These are phyloP conservation scores for Neurospora sp. DNA, from an alignment of 495 filamentous ascomycete species.

Conservation along the genomic window DNA sequence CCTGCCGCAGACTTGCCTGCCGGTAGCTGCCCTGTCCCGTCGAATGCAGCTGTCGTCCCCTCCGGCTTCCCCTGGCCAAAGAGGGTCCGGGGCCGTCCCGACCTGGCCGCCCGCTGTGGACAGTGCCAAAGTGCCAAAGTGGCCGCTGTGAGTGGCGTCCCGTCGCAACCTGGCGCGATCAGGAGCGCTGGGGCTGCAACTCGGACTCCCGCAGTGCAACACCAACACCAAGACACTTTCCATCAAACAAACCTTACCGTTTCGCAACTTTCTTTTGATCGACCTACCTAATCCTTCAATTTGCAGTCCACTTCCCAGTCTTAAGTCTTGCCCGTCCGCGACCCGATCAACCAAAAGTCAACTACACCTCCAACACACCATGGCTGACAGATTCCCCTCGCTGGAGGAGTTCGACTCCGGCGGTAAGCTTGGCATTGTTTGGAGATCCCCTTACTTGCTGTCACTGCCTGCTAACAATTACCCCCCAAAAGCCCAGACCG, in stretches of 20 bases:
- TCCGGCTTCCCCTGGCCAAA: not conserved
- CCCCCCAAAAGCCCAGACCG: conserved; percentile 32
- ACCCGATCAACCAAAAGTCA: not conserved
- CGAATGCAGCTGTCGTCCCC: not conserved
- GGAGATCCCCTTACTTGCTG: conserved; percentile 5
- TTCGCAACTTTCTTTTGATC: not conserved
- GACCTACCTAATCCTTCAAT: not conserved
- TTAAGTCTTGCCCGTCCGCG: not conserved
- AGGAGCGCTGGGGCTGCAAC: not conserved
- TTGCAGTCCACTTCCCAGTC: not conserved
- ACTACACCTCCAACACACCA: conserved; percentile 25
- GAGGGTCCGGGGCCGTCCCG: not conserved
- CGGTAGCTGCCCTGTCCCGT: not conserved
- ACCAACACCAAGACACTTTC: not conserved
- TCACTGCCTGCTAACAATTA: conserved; percentile 16
- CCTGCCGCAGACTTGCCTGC: not conserved
- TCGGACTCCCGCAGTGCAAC: not conserved
- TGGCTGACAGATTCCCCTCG: conserved; percentile 96
- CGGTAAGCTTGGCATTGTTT: conserved; percentile 35
- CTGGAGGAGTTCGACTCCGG: conserved; percentile 93
- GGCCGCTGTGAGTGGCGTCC: not conserved
- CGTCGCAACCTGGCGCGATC: not conserved
- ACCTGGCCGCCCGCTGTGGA: not conserved
- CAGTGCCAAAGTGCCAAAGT: not conserved
- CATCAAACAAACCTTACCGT: not conserved